A percentile compares a stretch with the other conserved stretches of the same genome.
These are phyloP conservation scores for Neurospora sp. DNA, from an alignment of 495 filamentous ascomycete genomes.

Conservation along the genomic window DNA sequence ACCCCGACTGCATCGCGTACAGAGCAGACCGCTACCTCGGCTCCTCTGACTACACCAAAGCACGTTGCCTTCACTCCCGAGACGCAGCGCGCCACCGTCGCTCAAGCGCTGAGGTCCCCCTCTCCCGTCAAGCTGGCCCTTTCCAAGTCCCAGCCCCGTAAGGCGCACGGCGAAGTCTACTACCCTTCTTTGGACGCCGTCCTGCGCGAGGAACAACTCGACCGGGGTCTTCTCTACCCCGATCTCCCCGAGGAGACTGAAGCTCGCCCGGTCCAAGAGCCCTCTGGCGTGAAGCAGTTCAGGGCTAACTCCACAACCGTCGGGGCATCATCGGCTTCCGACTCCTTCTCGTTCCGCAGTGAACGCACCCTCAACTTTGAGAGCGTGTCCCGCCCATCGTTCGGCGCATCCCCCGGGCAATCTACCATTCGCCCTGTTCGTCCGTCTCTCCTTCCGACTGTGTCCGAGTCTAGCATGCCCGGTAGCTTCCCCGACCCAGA, in stretches of 20 bases:
- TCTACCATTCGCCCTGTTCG: constrained; percentile 48
- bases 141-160: constrained; percentile 20
- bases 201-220: constrained; percentile 13
- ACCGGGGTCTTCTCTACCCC: constrained; percentile 32
- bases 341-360: constrained; percentile 50
- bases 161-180: constrained; percentile 21
- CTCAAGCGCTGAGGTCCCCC: constrained; percentile 28
- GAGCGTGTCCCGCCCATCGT: constrained; percentile 26
- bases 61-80: constrained; percentile 39
- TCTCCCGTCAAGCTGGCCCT: constrained; percentile 40
- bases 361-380: constrained; percentile 46
- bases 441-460: constrained; percentile 34
- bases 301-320: constrained; percentile 13
- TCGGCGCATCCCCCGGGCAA: constrained; percentile 41
- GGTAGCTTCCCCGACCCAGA: constrained; percentile 34
- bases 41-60: constrained; percentile 41
- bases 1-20: constrained; percentile 25
- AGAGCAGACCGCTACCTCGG: constrained; percentile 33
- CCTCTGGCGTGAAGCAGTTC: constrained; percentile 3
- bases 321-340: constrained; percentile 29
- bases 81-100: constrained; percentile 23
- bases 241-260: constrained; percentile 20
- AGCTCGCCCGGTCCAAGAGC: constrained; percentile 12
- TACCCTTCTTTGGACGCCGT: constrained; percentile 26
- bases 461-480: constrained; percentile 27